Evolutionary conservation across 345 rosid species (phyloP).

Genomic region (Conringia planisiliqua): DNA sequence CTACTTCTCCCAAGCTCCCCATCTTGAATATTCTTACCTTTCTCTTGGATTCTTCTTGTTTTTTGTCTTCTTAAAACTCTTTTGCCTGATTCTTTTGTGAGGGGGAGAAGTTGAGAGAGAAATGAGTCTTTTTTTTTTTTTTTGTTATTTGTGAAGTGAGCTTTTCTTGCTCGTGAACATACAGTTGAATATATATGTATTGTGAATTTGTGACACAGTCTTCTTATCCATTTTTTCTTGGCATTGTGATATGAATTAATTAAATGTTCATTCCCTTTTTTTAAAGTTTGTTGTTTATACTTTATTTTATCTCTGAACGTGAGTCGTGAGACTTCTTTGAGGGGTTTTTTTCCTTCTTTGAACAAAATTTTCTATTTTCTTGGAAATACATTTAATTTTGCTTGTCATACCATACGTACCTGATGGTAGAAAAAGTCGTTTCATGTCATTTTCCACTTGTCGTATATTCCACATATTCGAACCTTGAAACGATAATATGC

Average conservation of each 20-base stretch:
- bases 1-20: constrained; percentile 51
- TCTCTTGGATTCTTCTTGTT: background rate
- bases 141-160: too few relatives aligned
- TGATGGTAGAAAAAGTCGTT: constrained; percentile 25
- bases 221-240: constrained; percentile 17
- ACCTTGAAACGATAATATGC: background rate
- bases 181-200: background rate
- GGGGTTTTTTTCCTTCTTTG: background rate
- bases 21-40: constrained; percentile 17
- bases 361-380: background rate
- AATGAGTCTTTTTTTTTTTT: too few relatives aligned
- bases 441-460: constrained; percentile 31
- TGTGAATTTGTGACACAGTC: background rate
- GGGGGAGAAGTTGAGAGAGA: too few relatives aligned
- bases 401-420: constrained; percentile 1
- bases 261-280: background rate
- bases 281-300: background rate
- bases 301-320: constrained; percentile 1
- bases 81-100: too few relatives aligned
- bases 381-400: background rate
- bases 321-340: background rate
- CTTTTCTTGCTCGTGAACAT: too few relatives aligned
- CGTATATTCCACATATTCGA: constrained; percentile 8
- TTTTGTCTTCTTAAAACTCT: background rate
- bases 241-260: constrained; percentile 3